These are phyloP conservation scores for Epichloe hybrida DNA, from an alignment of 2,329 filamentous ascomycete genomes.

Conservation along the genomic window DNA sequence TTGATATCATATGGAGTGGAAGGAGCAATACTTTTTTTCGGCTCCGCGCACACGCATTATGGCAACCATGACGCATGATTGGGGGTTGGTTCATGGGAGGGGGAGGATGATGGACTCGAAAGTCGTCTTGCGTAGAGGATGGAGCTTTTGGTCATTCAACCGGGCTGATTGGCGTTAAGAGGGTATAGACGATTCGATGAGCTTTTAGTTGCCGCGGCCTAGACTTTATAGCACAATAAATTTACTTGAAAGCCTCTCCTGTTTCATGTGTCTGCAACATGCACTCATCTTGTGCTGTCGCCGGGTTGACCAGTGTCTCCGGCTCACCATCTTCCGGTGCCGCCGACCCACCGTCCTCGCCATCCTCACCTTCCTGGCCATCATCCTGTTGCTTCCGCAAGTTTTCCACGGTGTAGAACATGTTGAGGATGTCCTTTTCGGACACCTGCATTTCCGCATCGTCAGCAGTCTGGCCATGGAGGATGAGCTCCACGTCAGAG, in stretches of 20 bases:
- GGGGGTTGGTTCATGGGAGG: slow-evolving; percentile 1
- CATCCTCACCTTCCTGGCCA: slow-evolving; percentile 9
- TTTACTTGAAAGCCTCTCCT: slow-evolving; percentile 2
- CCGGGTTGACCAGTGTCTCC: background rate
- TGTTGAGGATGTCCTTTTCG: slow-evolving; percentile 23
- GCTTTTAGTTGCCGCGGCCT: slow-evolving; percentile 13
- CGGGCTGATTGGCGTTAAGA: slow-evolving; percentile 24
- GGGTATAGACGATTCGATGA: slow-evolving; percentile 27
- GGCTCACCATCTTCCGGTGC: background rate
- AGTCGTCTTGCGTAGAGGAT: slow-evolving; percentile 6
- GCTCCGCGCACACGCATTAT: background rate
- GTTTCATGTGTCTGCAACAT: background rate
- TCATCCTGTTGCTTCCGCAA: slow-evolving; percentile 29
- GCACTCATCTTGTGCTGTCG: background rate
- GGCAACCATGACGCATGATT: slow-evolving; percentile 6
- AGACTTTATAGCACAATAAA: slow-evolving; percentile 10
- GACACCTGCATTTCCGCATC: slow-evolving; percentile 24
- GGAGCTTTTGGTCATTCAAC: slow-evolving; percentile 17
- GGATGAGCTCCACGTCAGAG: slow-evolving; percentile 13
- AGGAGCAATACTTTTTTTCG: background rate
- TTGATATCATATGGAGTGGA: slow-evolving; percentile 9
- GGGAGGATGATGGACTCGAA: slow-evolving; percentile 4
- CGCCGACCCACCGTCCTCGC: slow-evolving; percentile 3
- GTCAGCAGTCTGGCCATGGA: slow-evolving; percentile 8
- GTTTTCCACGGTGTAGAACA: slow-evolving; percentile 33